Evolutionary conservation across 1,284 basidiomycete genomes (phyloP).

Genomic region (Austropuccinia psidii): DNA sequence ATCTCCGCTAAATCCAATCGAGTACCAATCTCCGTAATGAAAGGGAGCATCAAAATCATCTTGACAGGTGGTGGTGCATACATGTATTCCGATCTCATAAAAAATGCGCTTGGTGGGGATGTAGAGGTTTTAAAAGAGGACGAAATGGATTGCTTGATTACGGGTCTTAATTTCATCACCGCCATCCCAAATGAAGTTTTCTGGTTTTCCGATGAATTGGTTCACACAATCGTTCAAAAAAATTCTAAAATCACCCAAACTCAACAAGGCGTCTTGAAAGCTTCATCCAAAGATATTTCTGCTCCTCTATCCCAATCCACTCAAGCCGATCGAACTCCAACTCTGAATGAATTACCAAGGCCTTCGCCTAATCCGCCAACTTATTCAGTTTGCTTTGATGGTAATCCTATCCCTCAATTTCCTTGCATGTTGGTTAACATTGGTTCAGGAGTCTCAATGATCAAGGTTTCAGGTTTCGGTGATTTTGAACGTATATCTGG

Average conservation of each 20-base stretch:
- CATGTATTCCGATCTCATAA: constrained; percentile 79
- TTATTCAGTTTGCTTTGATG: constrained; percentile 76
- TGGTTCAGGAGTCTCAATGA: constrained; percentile 92
- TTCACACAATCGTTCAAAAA: constrained; percentile 70
- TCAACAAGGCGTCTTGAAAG: not conserved
- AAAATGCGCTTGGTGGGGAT: constrained; percentile 68
- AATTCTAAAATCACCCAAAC: constrained; percentile 36
- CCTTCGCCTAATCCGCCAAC: constrained; percentile 86
- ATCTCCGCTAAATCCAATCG: constrained; percentile 78
- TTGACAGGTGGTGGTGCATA: constrained; percentile 97
- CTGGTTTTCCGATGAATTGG: constrained; percentile 96
- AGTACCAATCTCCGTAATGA: constrained; percentile 85
- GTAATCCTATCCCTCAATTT: constrained; percentile 64
- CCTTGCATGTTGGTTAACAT: constrained; percentile 98
- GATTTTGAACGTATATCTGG: constrained; percentile 93
- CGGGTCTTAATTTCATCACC: constrained; percentile 92
- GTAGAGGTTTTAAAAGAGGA: constrained; percentile 69
- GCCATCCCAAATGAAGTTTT: constrained; percentile 97
- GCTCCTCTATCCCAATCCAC: constrained; percentile 34
- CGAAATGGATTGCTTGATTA: constrained; percentile 98
- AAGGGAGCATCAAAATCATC: constrained; percentile 87
- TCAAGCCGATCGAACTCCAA: constrained; percentile 1
- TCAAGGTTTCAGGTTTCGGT: constrained; percentile 93
- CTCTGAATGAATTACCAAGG: constrained; percentile 58
- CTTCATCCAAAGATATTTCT: constrained; percentile 31